Conservation (phyloP, 1,284 basidiomycete species). For the Coniferiporia sulphurascens region DNA sequence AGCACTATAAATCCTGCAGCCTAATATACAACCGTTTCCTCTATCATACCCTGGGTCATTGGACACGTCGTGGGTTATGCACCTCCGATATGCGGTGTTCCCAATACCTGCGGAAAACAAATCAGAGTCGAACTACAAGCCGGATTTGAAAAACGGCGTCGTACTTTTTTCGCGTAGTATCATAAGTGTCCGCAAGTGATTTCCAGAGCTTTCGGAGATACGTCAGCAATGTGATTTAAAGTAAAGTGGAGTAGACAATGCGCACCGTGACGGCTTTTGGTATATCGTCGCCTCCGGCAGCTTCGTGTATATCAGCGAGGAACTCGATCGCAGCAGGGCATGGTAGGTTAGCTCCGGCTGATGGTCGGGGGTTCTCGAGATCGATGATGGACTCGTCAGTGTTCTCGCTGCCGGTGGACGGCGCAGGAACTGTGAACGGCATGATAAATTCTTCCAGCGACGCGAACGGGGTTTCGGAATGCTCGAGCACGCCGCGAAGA, state of each 20-base stretch:
- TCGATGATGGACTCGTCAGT: constrained; percentile 42
- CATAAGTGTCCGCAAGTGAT: constrained; percentile 64
- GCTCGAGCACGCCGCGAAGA: constrained; percentile 70
- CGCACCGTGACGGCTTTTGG: constrained; percentile 48
- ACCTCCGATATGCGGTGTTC: constrained; percentile 42
- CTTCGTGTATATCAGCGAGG: constrained; percentile 71
- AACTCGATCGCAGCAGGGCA: constrained; percentile 80
- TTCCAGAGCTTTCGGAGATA: constrained; percentile 54
- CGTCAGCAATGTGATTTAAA: constrained; percentile 12
- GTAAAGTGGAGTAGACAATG: constrained; percentile 11
- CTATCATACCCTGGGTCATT: too few species aligned
- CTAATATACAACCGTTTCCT: too few species aligned
- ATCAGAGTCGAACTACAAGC: constrained; percentile 23
- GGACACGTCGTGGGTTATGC: not conserved
- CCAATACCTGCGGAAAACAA: constrained; percentile 45
- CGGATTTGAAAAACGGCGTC: constrained; percentile 25
- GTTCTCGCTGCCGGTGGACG: constrained; percentile 25
- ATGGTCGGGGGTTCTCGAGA: constrained; percentile 67
- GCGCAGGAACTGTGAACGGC: constrained; percentile 48
- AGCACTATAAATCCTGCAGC: too few species aligned
- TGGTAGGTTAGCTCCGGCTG: constrained; percentile 66
- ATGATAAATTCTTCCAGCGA: constrained; percentile 54
- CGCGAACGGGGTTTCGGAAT: constrained; percentile 53
- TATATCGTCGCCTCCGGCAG: constrained; percentile 32
- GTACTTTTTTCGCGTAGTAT: constrained; percentile 76